These are phyloP conservation scores for Salix udensis DNA, from an alignment of 345 rosid genomes.

Conservation along the genomic window DNA sequence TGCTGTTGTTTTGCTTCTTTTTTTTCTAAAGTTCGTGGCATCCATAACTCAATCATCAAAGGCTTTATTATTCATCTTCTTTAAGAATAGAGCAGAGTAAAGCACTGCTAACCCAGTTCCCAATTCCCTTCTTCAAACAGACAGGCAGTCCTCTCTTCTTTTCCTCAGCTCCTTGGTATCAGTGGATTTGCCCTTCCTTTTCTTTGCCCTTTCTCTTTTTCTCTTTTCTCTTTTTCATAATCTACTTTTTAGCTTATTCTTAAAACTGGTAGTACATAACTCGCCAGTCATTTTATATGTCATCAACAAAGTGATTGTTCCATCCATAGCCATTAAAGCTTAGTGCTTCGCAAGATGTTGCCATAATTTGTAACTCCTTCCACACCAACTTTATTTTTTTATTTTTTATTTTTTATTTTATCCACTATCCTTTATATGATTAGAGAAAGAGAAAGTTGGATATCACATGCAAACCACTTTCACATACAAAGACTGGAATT, in stretches of 20 bases:
- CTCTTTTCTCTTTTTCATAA: conserved; percentile 4
- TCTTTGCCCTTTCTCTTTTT: conserved; percentile 10
- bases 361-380: conserved; percentile 12
- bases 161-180: conserved; percentile 27
- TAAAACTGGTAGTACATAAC: conserved; percentile 2
- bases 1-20: not conserved
- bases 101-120: conserved; percentile 14
- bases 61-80: conserved; percentile 23
- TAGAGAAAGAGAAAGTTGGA: conserved; percentile 18
- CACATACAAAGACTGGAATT: conserved; percentile 33
- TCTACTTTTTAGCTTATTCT: conserved; percentile 18
- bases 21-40: not conserved
- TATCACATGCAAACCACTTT: conserved; percentile 71
- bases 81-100: conserved; percentile 14
- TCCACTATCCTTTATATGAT: conserved; percentile 31
- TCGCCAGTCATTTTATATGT: conserved; percentile 1
- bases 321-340: conserved; percentile 28
- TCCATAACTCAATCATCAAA: conserved; percentile 32
- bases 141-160: conserved; percentile 38
- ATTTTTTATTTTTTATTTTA: not conserved
- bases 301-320: conserved; percentile 43
- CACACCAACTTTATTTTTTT: conserved; percentile 21
- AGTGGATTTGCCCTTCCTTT: conserved; percentile 14
- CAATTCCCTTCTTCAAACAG: conserved; percentile 56
- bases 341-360: conserved; percentile 19